Percentiles rank a stretch among this genome's conserved stretches.
phyloP scores from a whole-genome alignment of 306 rosid genomes.

The Gastrolobium bilobum region DNA sequence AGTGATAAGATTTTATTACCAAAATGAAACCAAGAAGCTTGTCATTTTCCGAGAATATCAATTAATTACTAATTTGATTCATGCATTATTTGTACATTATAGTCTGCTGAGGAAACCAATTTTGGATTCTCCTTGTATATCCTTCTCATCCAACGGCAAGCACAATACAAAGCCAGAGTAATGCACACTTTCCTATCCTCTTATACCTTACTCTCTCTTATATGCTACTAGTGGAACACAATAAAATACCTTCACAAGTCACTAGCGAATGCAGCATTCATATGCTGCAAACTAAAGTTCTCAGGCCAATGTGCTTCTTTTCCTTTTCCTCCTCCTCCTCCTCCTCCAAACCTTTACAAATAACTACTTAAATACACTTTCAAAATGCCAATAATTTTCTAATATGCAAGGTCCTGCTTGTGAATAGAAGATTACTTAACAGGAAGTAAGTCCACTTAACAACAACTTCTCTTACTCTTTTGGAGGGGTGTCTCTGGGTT shows the following conservation, averaged over 20 bases:
- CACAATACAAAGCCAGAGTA: background rate
- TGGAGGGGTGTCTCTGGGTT: background rate
- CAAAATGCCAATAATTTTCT: background rate
- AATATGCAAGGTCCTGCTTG: slow-evolving; percentile 5
- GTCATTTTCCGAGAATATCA: slow-evolving; percentile 38
- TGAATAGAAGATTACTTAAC: slow-evolving; percentile 27
- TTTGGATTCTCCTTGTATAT: background rate
- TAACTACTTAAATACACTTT: slow-evolving; percentile 3
- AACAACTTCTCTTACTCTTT: slow-evolving; percentile 16
- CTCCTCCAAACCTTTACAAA: slow-evolving; percentile 10
- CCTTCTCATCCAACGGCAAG: slow-evolving; percentile 5
- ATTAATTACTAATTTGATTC: slow-evolving; percentile 13
- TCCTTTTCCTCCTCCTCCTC: background rate
- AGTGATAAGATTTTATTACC: slow-evolving; percentile 53
- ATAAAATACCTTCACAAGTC: slow-evolving; percentile 22
- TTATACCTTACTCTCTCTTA: background rate
- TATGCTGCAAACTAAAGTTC: background rate
- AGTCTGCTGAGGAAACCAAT: background rate
- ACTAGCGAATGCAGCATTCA: background rate
- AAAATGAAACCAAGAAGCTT: slow-evolving; percentile 17
- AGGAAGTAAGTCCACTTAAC: slow-evolving; percentile 39
- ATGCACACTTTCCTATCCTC: slow-evolving; percentile 33
- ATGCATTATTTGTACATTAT: background rate
- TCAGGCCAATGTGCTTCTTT: slow-evolving; percentile 12
- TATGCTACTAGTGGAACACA: slow-evolving; percentile 7